phyloP scores from a whole-genome alignment of 352 stramenopile genomes.

The Aphanomyces cochlioides region DNA sequence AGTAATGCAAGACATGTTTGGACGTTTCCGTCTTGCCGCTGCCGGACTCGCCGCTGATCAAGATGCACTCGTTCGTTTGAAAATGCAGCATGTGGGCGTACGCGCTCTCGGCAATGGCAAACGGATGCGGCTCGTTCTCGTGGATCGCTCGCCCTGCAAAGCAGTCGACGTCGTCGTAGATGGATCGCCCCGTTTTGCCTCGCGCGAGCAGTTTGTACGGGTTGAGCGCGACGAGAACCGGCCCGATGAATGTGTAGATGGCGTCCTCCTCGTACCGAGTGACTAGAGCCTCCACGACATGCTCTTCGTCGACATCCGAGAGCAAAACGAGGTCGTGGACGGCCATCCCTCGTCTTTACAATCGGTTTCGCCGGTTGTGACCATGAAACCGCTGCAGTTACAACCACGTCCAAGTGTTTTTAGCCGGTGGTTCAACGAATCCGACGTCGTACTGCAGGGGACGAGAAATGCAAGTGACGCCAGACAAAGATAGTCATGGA shows the following conservation, averaged over 20 bases:
- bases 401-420: no score
- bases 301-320: slow-evolving; percentile 64
- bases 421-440: no score
- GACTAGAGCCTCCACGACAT: slow-evolving; percentile 73
- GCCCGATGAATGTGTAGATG: slow-evolving; percentile 89
- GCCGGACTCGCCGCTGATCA: slow-evolving; percentile 82
- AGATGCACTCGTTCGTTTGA: slow-evolving; percentile 73
- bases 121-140: slow-evolving; percentile 77
- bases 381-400: no score
- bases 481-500: no score
- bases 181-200: slow-evolving; percentile 24
- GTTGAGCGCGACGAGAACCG: slow-evolving; percentile 88
- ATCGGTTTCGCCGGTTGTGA: neutral
- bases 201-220: slow-evolving; percentile 72
- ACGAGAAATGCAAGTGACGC: no score
- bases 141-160: slow-evolving; percentile 77
- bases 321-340: slow-evolving; percentile 71
- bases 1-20: slow-evolving; percentile 94
- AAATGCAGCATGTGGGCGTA: slow-evolving; percentile 90
- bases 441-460: no score
- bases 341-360: neutral
- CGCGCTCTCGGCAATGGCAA: slow-evolving; percentile 77
- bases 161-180: slow-evolving; percentile 62
- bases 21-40: slow-evolving; percentile 94
- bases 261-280: slow-evolving; percentile 72